A percentile compares a stretch with the other conserved stretches of the same genome.
Conservation (phyloP, 768 basidiomycete genomes). For the Calvatia gigantea region DNA sequence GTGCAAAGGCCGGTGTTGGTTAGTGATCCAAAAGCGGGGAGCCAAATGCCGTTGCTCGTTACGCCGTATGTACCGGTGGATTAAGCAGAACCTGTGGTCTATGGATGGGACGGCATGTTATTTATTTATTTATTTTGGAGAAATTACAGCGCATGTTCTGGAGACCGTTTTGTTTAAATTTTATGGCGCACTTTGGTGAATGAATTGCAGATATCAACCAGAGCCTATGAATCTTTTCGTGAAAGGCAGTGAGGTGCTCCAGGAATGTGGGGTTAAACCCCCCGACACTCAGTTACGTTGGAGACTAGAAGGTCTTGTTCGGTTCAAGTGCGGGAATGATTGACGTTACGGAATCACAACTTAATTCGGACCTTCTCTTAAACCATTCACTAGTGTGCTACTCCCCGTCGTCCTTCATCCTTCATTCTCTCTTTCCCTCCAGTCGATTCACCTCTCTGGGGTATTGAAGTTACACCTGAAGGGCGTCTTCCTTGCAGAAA, state of each 20-base stretch:
- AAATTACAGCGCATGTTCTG: neutral
- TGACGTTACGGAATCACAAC: neutral
- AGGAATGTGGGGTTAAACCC: too few relatives aligned
- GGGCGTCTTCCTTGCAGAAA: neutral
- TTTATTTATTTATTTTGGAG: neutral
- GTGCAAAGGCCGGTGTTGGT: constrained; percentile 43
- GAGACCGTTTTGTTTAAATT: too few relatives aligned
- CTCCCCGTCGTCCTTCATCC: neutral
- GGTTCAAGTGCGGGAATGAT: neutral
- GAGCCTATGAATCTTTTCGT: too few relatives aligned
- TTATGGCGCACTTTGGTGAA: too few relatives aligned
- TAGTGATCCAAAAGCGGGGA: constrained; percentile 37
- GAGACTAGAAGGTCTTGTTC: neutral
- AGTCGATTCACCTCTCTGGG: too few relatives aligned
- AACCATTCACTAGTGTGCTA: neutral
- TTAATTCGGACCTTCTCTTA: neutral
- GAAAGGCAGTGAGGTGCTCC: too few relatives aligned
- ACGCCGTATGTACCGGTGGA: constrained; percentile 18
- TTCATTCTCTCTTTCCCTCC: neutral
- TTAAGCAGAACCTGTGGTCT: neutral
- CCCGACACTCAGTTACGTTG: too few relatives aligned
- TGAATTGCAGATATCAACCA: too few relatives aligned
- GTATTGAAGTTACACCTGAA: neutral
- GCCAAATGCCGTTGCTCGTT: constrained; percentile 45
- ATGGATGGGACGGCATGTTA: too few relatives aligned